phyloP scores from a whole-genome alignment of 129 eudicot genomes.

The Flaveria ramosissima region DNA sequence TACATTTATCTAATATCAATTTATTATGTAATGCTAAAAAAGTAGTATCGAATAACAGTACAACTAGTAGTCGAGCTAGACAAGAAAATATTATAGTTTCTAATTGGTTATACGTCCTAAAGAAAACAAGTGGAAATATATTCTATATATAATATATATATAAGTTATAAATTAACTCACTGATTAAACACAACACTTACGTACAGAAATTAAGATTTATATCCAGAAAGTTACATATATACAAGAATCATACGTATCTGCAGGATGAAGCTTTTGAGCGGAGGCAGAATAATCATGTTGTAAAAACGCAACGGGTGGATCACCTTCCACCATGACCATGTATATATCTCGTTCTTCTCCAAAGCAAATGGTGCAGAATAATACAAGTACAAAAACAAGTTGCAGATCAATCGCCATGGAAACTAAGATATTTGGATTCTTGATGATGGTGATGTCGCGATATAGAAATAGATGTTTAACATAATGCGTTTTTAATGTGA shows the following conservation, averaged over 20 bases:
- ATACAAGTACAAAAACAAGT: constrained; percentile 12
- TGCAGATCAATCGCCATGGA: constrained; percentile 21
- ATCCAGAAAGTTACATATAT: too few relatives aligned
- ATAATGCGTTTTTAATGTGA: constrained; percentile 37
- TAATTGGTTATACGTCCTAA: background rate
- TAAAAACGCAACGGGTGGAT: constrained; percentile 69
- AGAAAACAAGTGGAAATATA: too few relatives aligned
- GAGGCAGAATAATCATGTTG: constrained; percentile 26
- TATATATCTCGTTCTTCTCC: constrained; percentile 58
- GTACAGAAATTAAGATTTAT: too few relatives aligned
- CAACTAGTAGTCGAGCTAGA: background rate
- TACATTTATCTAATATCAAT: background rate
- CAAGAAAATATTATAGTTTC: background rate
- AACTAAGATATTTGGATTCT: background rate
- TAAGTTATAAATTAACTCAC: too few relatives aligned
- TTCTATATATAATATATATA: too few relatives aligned
- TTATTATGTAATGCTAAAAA: background rate
- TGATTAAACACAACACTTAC: too few relatives aligned
- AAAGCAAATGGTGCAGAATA: constrained; percentile 21
- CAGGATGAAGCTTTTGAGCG: constrained; percentile 22
- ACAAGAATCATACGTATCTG: background rate
- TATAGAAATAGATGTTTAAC: background rate
- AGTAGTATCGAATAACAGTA: background rate
- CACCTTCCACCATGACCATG: constrained; percentile 74
- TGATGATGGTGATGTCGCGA: background rate